phyloP scores from a whole-genome alignment of 2,329 filamentous ascomycete genomes.

The Elsinoe arachidis region DNA sequence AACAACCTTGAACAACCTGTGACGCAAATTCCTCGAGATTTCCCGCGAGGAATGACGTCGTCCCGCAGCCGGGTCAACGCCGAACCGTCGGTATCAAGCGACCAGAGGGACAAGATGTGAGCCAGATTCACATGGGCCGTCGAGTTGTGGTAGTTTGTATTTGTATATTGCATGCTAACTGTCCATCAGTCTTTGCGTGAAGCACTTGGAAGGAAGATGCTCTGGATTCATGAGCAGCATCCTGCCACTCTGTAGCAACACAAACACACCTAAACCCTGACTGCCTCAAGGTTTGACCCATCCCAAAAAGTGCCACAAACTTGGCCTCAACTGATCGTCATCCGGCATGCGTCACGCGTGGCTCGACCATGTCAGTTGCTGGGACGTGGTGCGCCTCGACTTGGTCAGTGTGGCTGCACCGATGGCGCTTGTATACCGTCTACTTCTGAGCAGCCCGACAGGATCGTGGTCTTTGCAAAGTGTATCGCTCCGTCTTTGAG shows the following conservation, averaged over 20 bases:
- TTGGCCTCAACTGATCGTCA: conserved; percentile 5
- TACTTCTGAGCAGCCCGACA: neutral
- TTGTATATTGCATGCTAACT: neutral
- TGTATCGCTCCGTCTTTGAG: neutral
- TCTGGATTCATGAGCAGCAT: too few species aligned
- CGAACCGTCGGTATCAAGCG: conserved; percentile 1
- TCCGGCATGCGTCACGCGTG: conserved; percentile 7
- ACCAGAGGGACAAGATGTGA: neutral
- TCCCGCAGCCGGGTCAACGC: neutral
- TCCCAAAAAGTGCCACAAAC: neutral
- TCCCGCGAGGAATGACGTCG: conserved; percentile 1
- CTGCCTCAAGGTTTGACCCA: neutral
- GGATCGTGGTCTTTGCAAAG: neutral
- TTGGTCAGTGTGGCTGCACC: neutral
- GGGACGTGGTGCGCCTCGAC: neutral
- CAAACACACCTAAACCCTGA: neutral
- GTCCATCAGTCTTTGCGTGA: too few species aligned
- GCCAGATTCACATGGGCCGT: conserved; percentile 9
- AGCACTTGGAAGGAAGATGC: too few species aligned
- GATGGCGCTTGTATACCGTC: neutral
- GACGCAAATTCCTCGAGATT: conserved; percentile 2
- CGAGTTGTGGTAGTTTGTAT: neutral
- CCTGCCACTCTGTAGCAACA: too few species aligned
- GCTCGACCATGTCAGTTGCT: neutral
- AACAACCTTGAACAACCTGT: too few species aligned